Conservation (phyloP, 306 rosid genomes). For the Prunus padus region DNA sequence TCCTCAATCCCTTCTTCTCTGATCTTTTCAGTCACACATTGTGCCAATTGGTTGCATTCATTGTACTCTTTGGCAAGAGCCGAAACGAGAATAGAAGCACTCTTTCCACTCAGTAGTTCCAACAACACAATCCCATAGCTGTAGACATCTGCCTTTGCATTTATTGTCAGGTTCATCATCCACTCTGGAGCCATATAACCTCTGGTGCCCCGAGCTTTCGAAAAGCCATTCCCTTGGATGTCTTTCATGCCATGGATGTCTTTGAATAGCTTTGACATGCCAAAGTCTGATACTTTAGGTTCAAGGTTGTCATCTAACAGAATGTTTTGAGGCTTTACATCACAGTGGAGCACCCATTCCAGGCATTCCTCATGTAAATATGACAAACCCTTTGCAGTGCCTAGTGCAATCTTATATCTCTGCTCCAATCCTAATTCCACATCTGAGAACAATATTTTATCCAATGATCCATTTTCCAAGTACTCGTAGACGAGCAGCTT, state of each 20-base stretch:
- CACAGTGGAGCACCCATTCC: conserved; percentile 44
- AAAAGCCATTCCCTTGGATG: conserved; percentile 19
- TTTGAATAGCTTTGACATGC: conserved; percentile 42
- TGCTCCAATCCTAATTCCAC: conserved; percentile 22
- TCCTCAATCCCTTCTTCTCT: conserved; percentile 25
- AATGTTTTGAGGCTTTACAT: conserved; percentile 49
- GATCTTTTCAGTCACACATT: conserved; percentile 29
- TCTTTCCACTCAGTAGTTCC: conserved; percentile 38
- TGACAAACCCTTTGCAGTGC: conserved; percentile 45
- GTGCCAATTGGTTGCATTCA: conserved; percentile 25
- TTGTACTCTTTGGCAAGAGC: background rate
- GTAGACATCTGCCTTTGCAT: conserved; percentile 46
- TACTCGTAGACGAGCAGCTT: conserved; percentile 42
- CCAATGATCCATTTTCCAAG: conserved; percentile 36
- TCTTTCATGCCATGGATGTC: conserved; percentile 27
- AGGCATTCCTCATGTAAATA: conserved; percentile 52
- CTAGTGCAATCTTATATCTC: conserved; percentile 38
- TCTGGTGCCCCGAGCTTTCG: conserved; percentile 39
- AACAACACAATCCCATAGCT: conserved; percentile 46
- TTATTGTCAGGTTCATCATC: conserved; percentile 40
- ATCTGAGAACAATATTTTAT: conserved; percentile 26
- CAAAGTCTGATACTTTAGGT: conserved; percentile 41
- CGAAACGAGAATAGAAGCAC: conserved; percentile 20
- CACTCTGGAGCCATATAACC: conserved; percentile 50
- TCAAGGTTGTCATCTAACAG: conserved; percentile 28